Evolutionary conservation across 768 basidiomycete species (phyloP).

Genomic region (Pleurotus tuber-regium): DNA sequence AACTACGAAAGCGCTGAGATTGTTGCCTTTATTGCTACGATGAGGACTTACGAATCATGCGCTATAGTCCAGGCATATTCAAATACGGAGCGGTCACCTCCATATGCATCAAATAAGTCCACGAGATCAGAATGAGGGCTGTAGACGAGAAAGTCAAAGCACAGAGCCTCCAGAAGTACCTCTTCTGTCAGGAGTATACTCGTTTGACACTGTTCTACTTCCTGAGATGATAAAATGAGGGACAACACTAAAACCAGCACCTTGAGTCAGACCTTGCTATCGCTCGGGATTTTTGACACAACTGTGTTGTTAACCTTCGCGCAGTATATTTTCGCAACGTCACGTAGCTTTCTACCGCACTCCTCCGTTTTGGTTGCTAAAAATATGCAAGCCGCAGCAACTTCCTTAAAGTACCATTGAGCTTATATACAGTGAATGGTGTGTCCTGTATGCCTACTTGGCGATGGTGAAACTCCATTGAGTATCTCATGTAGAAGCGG

Average conservation of each 20-base stretch:
- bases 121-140: constrained; percentile 77
- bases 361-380: constrained; percentile 92
- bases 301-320: constrained; percentile 63
- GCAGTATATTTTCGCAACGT: constrained; percentile 74
- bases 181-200: constrained; percentile 76
- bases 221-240: constrained; percentile 39
- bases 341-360: constrained; percentile 82
- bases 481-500: constrained; percentile 85
- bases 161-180: constrained; percentile 74
- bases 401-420: constrained; percentile 48
- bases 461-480: constrained; percentile 78
- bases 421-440: constrained; percentile 11
- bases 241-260: background rate
- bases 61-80: constrained; percentile 86
- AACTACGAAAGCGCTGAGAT: no score
- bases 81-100: constrained; percentile 47
- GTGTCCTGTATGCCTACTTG: constrained; percentile 50
- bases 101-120: constrained; percentile 62
- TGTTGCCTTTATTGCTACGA: no score
- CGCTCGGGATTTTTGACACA: constrained; percentile 52
- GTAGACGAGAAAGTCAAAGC: constrained; percentile 80
- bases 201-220: constrained; percentile 69
- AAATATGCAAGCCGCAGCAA: constrained; percentile 84
- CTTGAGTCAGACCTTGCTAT: constrained; percentile 55
- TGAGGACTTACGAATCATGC: constrained; percentile 74